Evolutionary conservation across 176 grass and related monocot genomes (phyloP), one percentile per base, ranked within the genome.

Genomic region (Chloris gayana): DNA sequence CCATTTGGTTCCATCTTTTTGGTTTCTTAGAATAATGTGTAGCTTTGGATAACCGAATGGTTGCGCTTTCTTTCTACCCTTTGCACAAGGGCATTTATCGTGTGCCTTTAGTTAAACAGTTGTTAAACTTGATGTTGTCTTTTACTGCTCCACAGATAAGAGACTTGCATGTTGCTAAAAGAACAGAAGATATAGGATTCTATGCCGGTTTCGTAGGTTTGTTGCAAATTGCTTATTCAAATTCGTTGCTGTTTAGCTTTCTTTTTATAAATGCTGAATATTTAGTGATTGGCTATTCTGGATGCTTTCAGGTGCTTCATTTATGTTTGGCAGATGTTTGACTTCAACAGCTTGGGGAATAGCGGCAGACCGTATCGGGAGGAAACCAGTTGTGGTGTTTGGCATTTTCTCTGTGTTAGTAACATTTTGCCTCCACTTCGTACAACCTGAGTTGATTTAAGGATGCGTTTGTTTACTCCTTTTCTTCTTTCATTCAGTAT

Each of bases 121-220:
- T 61, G 1, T 85, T 15, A 0, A 67, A 60, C 7, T 88, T 14
- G 0, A 66, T 65, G 9, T 22, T 24, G 7, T 74, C 32, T 64
- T 53, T 67, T 65, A 71, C 64, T 60, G 11, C 44, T 82, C 42
- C 32, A 83, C 57, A 98, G 95, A 91, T 98, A 77, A 93, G 95
- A 87, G 95, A 98, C 30, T 85, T 98, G 83, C 59, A 89, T 46
- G 44, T 98, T 76, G 90, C 95, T 21, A 75, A 98, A 93, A 85
- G 64, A 78, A 93, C 93, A 81, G 95, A 98, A 89, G 95, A 95
- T 82, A 98, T 98, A 33, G 95, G 95, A 72, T 98, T 98, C 79
- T 98, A 98, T 82, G 95, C 92, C 53, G 95, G 95, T 37, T 98
- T 98, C 72, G 92, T 98, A 42, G 95, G 95, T 95, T 84, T 56